Evolutionary conservation across 805 yeast species (phyloP).

Genomic region (Cyberlindnera amylophila): DNA sequence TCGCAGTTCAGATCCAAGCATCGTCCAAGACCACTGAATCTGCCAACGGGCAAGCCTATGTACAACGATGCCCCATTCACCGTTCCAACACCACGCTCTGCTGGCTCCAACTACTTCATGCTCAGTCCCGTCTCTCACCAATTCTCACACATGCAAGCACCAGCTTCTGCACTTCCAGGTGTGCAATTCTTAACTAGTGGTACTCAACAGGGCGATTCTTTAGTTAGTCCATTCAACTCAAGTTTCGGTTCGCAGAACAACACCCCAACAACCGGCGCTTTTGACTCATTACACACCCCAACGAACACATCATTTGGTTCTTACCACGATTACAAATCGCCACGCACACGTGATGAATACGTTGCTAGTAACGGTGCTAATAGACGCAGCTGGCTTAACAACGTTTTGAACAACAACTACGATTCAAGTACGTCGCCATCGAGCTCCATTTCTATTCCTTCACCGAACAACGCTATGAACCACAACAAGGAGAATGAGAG

Average conservation of each 20-base stretch:
- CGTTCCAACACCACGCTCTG: conserved; percentile 23
- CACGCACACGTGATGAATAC: conserved; percentile 1
- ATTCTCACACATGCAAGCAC: conserved; percentile 4
- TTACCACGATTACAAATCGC: conserved; percentile 9
- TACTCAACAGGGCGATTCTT: conserved; percentile 7
- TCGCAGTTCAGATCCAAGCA: conserved; percentile 26
- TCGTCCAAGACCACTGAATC: conserved; percentile 26
- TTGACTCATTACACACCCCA: conserved; percentile 13
- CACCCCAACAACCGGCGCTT: conserved; percentile 15
- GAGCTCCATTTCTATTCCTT: conserved; percentile 8
- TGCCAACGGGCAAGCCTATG: conserved; percentile 11
- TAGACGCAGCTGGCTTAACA: conserved; percentile 20
- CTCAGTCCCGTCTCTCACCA: conserved; percentile 19
- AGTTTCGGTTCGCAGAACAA: conserved; percentile 12
- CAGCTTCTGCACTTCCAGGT: conserved; percentile 17
- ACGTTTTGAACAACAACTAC: conserved; percentile 16
- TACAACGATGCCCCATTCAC: conserved; percentile 23
- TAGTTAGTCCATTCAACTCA: conserved; percentile 21
- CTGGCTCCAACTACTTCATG: conserved; percentile 16
- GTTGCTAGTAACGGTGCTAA: conserved; percentile 7
- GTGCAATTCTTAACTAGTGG: conserved; percentile 16
- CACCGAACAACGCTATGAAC: conserved; percentile 6
- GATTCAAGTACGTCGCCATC: conserved; percentile 11
- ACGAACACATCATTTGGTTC: conserved; percentile 10
- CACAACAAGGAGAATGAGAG: conserved; percentile 8